phyloP scores from a whole-genome alignment of 164 flowering plant species.

The Vitis riparia region DNA sequence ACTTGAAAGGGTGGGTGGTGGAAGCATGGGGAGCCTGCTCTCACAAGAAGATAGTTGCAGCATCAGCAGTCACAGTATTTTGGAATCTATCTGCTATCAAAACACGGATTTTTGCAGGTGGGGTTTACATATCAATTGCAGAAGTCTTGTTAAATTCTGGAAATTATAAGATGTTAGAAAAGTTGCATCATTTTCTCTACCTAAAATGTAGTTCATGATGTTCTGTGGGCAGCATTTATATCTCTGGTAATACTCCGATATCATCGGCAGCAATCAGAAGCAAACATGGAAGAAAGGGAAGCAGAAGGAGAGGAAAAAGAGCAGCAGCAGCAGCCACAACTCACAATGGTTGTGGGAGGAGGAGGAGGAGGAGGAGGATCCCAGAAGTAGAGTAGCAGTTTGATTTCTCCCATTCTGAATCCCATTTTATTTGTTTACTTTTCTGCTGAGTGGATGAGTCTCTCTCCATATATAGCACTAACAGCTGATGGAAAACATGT shows the following conservation, averaged over 20 bases:
- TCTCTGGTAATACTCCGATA: constrained; percentile 59
- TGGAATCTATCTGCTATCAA: constrained; percentile 55
- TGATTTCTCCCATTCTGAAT: no score
- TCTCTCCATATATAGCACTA: no score
- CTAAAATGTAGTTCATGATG: neutral
- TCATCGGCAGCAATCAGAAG: constrained; percentile 39
- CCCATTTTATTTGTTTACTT: no score
- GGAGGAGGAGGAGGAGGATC: constrained; percentile 24
- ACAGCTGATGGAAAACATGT: no score
- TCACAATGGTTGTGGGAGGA: constrained; percentile 40
- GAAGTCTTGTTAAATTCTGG: no score
- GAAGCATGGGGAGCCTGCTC: constrained; percentile 58
- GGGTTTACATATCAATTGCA: no score
- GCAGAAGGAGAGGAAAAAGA: constrained; percentile 23
- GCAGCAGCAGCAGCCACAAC: constrained; percentile 24
- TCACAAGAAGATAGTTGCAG: constrained; percentile 59
- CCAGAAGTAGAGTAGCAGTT: constrained; percentile 11
- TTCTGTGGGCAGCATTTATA: constrained; percentile 63
- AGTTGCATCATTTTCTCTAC: no score
- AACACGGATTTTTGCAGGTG: constrained; percentile 61
- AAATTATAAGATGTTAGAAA: no score
- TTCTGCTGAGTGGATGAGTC: no score
- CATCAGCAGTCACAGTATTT: constrained; percentile 49
- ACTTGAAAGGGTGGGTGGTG: constrained; percentile 33
- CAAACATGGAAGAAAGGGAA: constrained; percentile 14